Base-by-base conservation (phyloP, 805 yeast genomes). In the Yarrowia sp. region DNA sequence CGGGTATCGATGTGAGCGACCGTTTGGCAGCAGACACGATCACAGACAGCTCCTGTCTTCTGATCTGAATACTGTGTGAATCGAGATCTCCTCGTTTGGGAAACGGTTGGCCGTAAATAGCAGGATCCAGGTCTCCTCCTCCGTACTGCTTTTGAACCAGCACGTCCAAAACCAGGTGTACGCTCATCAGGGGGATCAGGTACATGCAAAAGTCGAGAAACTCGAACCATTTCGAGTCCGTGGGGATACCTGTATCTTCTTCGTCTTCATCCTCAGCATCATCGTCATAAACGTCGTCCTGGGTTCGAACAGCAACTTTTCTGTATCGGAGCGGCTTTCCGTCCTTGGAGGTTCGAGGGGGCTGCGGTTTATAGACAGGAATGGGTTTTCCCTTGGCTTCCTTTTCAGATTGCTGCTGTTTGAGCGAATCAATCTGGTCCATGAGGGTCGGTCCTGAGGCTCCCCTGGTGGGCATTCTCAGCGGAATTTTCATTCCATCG, bases 81-180 rank as follows among this genome's bases (percentile, higher is more conserved):
- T 52, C 50, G 13, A 64, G 50, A 15, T 61, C 66, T 44, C 66
- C 66, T 15, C 66, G 42, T n/a, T 20, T 61, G 44, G 66, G 66
- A 24, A 61, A 61, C 8, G 66, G 66, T 14, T 46, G 53, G 3
- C 55, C 55, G 13, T 36, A 20, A 1, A 61, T 24, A 15, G 53
- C 12, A 4, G 66, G 42, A 39, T 63, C 68, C 15, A 49, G 42
- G 34, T 44, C 56, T 33, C 68, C 73, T 69, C 76, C 78, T 20
- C 72, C 74, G 69, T 80, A 79, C 70, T 79, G 81, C 61, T 71
- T 61, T 34, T 78, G 74, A 0, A 80, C 81, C 8, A 79, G 71
- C 17, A 73, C 72, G 47, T 77, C 78, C 39, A 79, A 72, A 34
- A 74, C 73, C 13, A 74, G 67, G 68, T 79, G 79, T 10, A 79